phyloP scores from a whole-genome alignment of 2,329 filamentous ascomycete species.

The Microsporum audouinii region DNA sequence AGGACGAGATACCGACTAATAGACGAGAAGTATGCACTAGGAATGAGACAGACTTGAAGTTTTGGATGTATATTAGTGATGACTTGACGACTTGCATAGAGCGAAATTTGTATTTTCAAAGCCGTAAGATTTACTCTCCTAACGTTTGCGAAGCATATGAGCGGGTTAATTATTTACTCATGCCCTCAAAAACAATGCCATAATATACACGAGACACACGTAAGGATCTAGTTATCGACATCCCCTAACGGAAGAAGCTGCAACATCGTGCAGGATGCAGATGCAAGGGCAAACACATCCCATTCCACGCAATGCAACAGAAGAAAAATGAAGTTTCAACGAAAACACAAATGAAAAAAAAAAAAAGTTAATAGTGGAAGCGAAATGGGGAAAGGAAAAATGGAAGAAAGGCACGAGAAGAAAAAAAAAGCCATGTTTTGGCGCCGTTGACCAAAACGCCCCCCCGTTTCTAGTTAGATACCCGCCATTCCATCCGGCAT shows the following conservation, averaged over 20 bases:
- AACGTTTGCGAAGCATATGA: neutral
- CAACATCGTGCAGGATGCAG: neutral
- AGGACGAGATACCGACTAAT: slow-evolving; percentile 67
- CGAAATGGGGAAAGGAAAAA: neutral
- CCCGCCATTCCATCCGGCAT: neutral
- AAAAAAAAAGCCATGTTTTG: neutral
- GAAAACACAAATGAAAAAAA: neutral
- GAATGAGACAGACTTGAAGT: neutral
- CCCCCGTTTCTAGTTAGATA: neutral
- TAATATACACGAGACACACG: neutral
- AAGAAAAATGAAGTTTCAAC: neutral
- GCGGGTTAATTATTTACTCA: neutral
- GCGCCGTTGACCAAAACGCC: slow-evolving; percentile 3
- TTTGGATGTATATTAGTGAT: neutral
- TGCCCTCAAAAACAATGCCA: neutral
- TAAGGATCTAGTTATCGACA: neutral
- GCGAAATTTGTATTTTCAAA: neutral
- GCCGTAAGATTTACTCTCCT: neutral
- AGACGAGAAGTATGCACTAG: slow-evolving; percentile 56
- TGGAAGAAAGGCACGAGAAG: too few relatives aligned
- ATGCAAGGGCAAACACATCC: neutral
- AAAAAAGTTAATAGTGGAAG: neutral
- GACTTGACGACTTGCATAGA: neutral
- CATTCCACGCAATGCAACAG: neutral
- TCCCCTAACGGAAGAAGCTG: neutral